A percentile compares a stretch with the other conserved stretches of the same genome.
Evolutionary conservation across 176 grass and related monocot genomes (phyloP).

Genomic region (Bonia amplexicaulis): DNA sequence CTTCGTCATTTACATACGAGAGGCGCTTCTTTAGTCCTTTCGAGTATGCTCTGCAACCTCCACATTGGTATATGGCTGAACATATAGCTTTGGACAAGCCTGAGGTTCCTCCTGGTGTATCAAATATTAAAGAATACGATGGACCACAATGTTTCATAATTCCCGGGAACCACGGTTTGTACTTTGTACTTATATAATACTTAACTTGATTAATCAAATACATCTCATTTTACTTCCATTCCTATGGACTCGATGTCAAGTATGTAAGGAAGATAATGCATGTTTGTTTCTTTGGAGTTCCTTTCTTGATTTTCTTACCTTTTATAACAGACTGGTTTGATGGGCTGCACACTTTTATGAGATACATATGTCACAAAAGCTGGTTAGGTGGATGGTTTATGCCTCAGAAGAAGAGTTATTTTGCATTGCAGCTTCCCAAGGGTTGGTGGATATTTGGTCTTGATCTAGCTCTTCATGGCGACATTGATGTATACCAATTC

Average conservation of each 20-base stretch:
- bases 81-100: conserved; percentile 93
- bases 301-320: conserved; percentile 15
- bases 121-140: conserved; percentile 64
- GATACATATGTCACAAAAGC: conserved; percentile 88
- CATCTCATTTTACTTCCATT: conserved; percentile 12
- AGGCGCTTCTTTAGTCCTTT: conserved; percentile 78
- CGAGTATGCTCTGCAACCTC: conserved; percentile 92
- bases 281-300: conserved; percentile 14
- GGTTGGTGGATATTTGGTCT: conserved; percentile 98
- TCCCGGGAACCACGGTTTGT: conserved; percentile 89
- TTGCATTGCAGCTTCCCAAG: conserved; percentile 83
- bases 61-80: conserved; percentile 69
- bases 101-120: conserved; percentile 69
- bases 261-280: conserved; percentile 8
- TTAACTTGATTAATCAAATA: conserved; percentile 22
- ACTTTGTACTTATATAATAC: background rate
- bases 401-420: conserved; percentile 95
- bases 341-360: conserved; percentile 92
- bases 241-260: background rate
- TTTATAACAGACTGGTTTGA: conserved; percentile 84
- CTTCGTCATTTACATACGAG: conserved; percentile 83
- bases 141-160: conserved; percentile 96
- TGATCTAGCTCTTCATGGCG: conserved; percentile 89
- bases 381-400: conserved; percentile 98
- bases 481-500: conserved; percentile 96